Evolutionary conservation across 208 protist species (phyloP), one percentile per base, ranked within the genome.

Genomic region (Leishmania guyanensis): DNA sequence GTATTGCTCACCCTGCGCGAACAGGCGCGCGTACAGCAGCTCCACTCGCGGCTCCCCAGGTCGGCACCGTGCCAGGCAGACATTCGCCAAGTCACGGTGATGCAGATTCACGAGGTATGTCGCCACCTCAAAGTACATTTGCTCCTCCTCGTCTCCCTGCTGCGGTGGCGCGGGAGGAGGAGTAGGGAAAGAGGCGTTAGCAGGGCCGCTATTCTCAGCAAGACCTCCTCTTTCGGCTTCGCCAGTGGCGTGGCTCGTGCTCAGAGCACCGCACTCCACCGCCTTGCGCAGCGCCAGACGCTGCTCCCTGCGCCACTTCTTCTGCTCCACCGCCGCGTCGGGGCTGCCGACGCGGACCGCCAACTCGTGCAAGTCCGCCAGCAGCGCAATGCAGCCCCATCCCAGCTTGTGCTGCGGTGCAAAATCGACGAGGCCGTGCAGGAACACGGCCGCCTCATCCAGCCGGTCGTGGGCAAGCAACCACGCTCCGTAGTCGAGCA

Each of bases 401-500:
- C 88, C 84, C 26, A 96, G 89, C n/a, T 75, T 70, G 56, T 87
- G 74, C 48, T 81, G 48, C 56, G 90, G 88, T 26, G 81, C 78
- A 8, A 88, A 72, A 74, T 97, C 95, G 14, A 94, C 93, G 26
- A 89, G 84, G 29, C 89, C 86, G 75, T 98, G 96, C 64, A 98
- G 73, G 78, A 94, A 98, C 36, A 98, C 94, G 10, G 91, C 93
- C 9, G 96, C 93, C 84, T 98, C 96, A 39, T 89, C 87, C 50
- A 94, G 84, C 14, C 94, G 91, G 75, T 93, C 82, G 78, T 91
- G 91, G n/a, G 88, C 80, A 77, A 96, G 86, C 43, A 98, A 89
- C 77, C 93, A 91, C 77, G 95, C 71, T 51, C 94, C 93, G 83
- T 98, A 98, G 72, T 90, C 89, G 54, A 95, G 75, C 74, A 98